A percentile compares a stretch with the other conserved stretches of the same genome.
phyloP scores from a whole-genome alignment of 106 monocot species.

The Gastrodia elata region DNA sequence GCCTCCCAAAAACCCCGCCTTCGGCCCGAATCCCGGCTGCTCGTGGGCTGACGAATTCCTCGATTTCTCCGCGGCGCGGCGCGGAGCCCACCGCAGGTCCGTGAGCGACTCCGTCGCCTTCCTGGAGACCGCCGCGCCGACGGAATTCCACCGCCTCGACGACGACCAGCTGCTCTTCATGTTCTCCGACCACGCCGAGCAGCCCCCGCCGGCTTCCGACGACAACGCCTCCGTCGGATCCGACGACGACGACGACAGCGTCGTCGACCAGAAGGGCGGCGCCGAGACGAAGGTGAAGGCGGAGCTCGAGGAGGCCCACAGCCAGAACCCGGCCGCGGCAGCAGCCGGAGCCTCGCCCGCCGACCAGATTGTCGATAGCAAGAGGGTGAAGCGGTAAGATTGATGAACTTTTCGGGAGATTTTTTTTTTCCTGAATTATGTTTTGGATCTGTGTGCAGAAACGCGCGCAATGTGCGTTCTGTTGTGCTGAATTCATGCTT shows the following conservation, averaged over 20 bases:
- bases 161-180: conserved; percentile 81
- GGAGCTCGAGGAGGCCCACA: conserved; percentile 45
- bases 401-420: too few relatives aligned
- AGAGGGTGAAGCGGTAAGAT: conserved; percentile 65
- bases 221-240: conserved; percentile 8
- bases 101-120: conserved; percentile 59
- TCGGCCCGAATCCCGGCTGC: background rate
- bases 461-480: too few relatives aligned
- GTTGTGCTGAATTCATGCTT: too few relatives aligned
- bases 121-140: conserved; percentile 26
- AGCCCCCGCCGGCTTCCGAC: background rate
- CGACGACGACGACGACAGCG: conserved; percentile 47
- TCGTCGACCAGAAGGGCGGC: conserved; percentile 26
- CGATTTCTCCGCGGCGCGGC: conserved; percentile 53
- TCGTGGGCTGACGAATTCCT: conserved; percentile 78
- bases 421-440: too few relatives aligned
- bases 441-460: too few relatives aligned
- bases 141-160: conserved; percentile 64
- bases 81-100: conserved; percentile 44
- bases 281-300: conserved; percentile 6
- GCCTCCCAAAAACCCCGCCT: conserved; percentile 54
- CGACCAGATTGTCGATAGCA: conserved; percentile 37
- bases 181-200: conserved; percentile 57
- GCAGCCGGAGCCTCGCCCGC: background rate
- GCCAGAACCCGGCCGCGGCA: conserved; percentile 1